Percentiles rank a stretch among this genome's conserved stretches.
phyloP scores from a whole-genome alignment of 345 rosid genomes.

The Balakata baccata region DNA sequence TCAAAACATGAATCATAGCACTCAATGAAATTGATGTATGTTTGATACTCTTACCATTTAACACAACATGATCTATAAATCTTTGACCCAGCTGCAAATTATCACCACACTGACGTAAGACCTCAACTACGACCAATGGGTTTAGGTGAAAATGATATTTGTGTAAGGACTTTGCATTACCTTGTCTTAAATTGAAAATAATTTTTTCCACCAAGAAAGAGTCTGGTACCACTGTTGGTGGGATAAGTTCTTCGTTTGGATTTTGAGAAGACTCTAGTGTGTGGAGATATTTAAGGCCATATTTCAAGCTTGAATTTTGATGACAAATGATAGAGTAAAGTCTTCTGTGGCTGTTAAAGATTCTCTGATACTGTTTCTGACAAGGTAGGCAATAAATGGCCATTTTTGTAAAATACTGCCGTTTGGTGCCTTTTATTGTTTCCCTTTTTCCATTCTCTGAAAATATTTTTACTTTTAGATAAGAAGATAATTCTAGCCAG shows the following conservation, averaged over 20 bases:
- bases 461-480: no score
- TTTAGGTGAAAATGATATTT: conserved; percentile 40
- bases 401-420: conserved; percentile 14
- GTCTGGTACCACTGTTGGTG: conserved; percentile 31
- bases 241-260: conserved; percentile 17
- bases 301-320: conserved; percentile 6
- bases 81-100: conserved; percentile 45
- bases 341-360: conserved; percentile 1
- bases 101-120: conserved; percentile 47
- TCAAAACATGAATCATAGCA: conserved; percentile 58
- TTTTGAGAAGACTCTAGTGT: conserved; percentile 17
- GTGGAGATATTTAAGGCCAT: conserved; percentile 22
- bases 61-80: conserved; percentile 40
- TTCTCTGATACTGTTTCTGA: conserved; percentile 10
- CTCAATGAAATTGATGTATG: conserved; percentile 59
- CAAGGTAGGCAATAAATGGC: conserved; percentile 2
- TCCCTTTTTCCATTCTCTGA: background rate
- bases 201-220: conserved; percentile 62
- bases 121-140: conserved; percentile 51
- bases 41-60: conserved; percentile 39
- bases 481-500: background rate
- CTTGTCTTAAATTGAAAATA: conserved; percentile 48
- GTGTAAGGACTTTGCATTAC: conserved; percentile 34
- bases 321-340: background rate
- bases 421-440: background rate